These are phyloP conservation scores for Austroboletus eburneus DNA, from an alignment of 768 basidiomycete genomes.

Conservation along the genomic window DNA sequence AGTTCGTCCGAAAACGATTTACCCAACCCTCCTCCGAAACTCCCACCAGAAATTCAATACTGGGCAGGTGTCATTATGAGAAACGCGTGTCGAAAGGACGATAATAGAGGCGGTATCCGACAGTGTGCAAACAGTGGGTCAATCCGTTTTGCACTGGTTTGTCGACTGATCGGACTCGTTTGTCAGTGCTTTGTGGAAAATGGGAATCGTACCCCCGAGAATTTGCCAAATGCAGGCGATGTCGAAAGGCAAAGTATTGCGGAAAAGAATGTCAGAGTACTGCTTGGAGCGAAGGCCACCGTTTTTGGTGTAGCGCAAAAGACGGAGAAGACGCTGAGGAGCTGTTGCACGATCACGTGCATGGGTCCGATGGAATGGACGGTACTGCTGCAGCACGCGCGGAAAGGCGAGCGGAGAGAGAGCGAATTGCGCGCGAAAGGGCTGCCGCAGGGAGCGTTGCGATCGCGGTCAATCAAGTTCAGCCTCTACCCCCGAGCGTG, in stretches of 20 bases:
- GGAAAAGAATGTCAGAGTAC: conserved; percentile 96
- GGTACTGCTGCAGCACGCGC: conserved; percentile 16
- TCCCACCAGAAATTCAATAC: conserved; percentile 92
- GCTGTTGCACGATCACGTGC: conserved; percentile 26
- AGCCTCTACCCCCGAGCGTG: conserved; percentile 8
- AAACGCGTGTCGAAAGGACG: conserved; percentile 98
- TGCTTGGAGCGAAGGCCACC: conserved; percentile 94
- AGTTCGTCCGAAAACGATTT: conserved; percentile 74
- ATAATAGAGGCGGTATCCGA: conserved; percentile 84
- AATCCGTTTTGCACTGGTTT: neutral
- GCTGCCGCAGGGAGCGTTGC: conserved; percentile 11
- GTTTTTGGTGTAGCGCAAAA: conserved; percentile 86
- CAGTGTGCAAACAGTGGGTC: conserved; percentile 90
- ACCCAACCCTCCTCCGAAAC: conserved; percentile 61
- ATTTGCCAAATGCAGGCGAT: conserved; percentile 95
- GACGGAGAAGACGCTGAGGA: conserved; percentile 45
- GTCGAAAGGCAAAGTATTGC: conserved; percentile 97
- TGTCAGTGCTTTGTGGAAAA: conserved; percentile 82
- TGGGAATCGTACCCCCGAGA: conserved; percentile 93
- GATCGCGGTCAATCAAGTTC: conserved; percentile 13
- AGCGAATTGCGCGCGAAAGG: conserved; percentile 27
- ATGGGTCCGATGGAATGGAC: conserved; percentile 12
- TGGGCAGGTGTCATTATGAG: conserved; percentile 99
- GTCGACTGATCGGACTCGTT: conserved; percentile 2
- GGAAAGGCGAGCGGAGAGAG: conserved; percentile 38